Conservation (phyloP, 106 monocot genomes). For the Allium cepa region DNA sequence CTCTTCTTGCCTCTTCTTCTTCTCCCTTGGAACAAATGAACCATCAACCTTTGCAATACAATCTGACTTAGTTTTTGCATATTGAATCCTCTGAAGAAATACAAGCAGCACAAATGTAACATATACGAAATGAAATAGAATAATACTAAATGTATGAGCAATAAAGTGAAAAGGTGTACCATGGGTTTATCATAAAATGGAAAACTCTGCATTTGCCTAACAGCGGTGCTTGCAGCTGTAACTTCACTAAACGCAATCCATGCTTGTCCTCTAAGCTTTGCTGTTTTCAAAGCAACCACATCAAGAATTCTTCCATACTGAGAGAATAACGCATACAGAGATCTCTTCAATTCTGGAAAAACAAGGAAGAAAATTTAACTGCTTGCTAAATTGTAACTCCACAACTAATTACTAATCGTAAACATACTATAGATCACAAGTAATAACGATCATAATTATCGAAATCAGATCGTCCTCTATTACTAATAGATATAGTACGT, state of each 20-base stretch:
- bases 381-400: too few relatives aligned
- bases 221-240: neutral
- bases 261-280: neutral
- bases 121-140: neutral
- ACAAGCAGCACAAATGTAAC: neutral
- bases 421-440: too few relatives aligned
- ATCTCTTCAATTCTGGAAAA: too few relatives aligned
- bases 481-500: too few relatives aligned
- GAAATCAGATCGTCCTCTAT: too few relatives aligned
- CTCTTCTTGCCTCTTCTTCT: slow-evolving; percentile 94
- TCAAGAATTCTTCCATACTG: neutral
- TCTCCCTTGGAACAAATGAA: slow-evolving; percentile 67
- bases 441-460: too few relatives aligned
- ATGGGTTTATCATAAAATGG: neutral
- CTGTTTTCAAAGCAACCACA: neutral
- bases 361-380: too few relatives aligned
- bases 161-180: too few relatives aligned
- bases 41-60: slow-evolving; percentile 94
- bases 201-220: neutral
- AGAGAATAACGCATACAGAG: too few relatives aligned
- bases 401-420: too few relatives aligned
- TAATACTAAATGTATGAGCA: neutral
- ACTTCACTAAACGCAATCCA: neutral
- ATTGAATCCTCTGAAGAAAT: slow-evolving; percentile 73
- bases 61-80: slow-evolving; percentile 94